Evolutionary conservation across 805 yeast genomes (phyloP).

Genomic region (Metschnikowia proteae): DNA sequence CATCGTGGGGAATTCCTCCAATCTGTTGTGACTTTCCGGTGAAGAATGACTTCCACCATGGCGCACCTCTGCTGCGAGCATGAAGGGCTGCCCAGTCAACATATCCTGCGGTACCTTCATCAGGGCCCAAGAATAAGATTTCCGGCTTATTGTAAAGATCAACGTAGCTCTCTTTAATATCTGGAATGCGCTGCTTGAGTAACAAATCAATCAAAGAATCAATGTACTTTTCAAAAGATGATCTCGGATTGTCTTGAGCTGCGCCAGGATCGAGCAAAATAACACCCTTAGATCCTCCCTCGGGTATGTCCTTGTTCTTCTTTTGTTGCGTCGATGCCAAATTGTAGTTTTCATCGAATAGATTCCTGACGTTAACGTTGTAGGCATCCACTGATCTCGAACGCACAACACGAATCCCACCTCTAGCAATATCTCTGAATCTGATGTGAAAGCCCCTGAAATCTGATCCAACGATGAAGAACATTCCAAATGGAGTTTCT

Average conservation of each 20-base stretch:
- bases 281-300: slow-evolving; percentile 98
- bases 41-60: slow-evolving; percentile 98
- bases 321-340: slow-evolving; percentile 94
- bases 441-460: slow-evolving; percentile 97
- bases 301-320: slow-evolving; percentile 97
- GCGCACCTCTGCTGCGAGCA: slow-evolving; percentile 87
- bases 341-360: slow-evolving; percentile 95
- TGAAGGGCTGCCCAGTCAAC: slow-evolving; percentile 98
- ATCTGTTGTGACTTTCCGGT: slow-evolving; percentile 89
- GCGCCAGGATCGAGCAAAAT: slow-evolving; percentile 75
- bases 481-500: slow-evolving; percentile 90
- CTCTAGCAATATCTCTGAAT: slow-evolving; percentile 95
- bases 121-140: slow-evolving; percentile 97
- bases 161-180: slow-evolving; percentile 76
- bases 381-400: slow-evolving; percentile 84
- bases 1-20: slow-evolving; percentile 99
- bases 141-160: slow-evolving; percentile 83
- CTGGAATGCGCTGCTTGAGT: slow-evolving; percentile 65
- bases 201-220: slow-evolving; percentile 86
- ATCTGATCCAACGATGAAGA: slow-evolving; percentile 92
- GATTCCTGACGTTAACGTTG: slow-evolving; percentile 74
- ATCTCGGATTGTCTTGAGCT: slow-evolving; percentile 74
- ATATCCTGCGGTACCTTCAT: slow-evolving; percentile 93
- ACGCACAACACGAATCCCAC: slow-evolving; percentile 94
- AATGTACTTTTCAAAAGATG: slow-evolving; percentile 87